A percentile compares a stretch with the other conserved stretches of the same genome.
These are phyloP conservation scores for Geotrichum bryndzae DNA, from an alignment of 1,139 yeast genomes.

Conservation along the genomic window DNA sequence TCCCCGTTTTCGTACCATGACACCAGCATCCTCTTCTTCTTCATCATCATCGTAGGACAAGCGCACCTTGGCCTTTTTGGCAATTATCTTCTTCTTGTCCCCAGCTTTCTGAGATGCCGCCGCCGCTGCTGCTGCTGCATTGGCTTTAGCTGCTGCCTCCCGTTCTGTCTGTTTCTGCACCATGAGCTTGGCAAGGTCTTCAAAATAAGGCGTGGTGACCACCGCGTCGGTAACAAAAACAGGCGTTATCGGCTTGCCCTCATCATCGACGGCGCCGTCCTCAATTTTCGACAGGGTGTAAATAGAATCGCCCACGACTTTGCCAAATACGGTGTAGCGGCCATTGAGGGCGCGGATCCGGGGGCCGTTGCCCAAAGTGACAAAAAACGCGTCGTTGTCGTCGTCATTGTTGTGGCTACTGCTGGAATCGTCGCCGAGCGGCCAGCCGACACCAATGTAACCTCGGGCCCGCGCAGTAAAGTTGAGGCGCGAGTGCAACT, in stretches of 20 bases:
- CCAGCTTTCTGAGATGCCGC: conserved; percentile 8
- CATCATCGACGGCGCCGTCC: conserved; percentile 36
- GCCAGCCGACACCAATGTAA: conserved; percentile 42
- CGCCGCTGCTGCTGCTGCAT: conserved; percentile 18
- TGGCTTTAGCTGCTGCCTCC: background rate
- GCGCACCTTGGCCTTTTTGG: conserved; percentile 27
- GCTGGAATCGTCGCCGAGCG: background rate
- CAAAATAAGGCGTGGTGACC: conserved; percentile 48
- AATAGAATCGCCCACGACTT: conserved; percentile 54
- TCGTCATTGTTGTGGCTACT: conserved; percentile 22
- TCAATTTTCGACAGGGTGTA: conserved; percentile 48
- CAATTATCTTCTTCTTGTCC: conserved; percentile 22
- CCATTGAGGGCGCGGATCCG: conserved; percentile 37
- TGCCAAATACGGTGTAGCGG: conserved; percentile 55
- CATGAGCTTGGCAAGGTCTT: conserved; percentile 36
- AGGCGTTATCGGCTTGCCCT: conserved; percentile 50
- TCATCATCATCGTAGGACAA: conserved; percentile 26
- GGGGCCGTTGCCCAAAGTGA: conserved; percentile 44
- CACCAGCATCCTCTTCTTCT: conserved; percentile 14
- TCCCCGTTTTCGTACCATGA: conserved; percentile 7
- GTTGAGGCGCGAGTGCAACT: conserved; percentile 50
- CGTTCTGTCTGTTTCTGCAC: conserved; percentile 15
- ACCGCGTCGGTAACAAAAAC: conserved; percentile 40
- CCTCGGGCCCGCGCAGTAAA: conserved; percentile 44
- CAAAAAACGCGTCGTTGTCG: conserved; percentile 47